Conservation (phyloP, 2,329 filamentous ascomycete species). For the Orbilia oligospora region DNA sequence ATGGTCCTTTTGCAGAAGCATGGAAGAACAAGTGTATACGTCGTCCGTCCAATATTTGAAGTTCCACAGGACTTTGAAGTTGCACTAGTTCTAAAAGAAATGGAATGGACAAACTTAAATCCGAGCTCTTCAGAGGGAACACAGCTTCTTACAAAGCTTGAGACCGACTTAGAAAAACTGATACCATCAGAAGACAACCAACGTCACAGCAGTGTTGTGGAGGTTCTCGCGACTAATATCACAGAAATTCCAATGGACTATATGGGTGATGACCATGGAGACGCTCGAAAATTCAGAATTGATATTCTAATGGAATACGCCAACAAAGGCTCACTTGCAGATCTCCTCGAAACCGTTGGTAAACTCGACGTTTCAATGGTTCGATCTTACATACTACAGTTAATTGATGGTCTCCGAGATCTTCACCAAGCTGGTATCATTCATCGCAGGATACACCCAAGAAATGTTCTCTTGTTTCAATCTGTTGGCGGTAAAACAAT, state of each 20-base stretch:
- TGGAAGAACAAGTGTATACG: constrained; percentile 78
- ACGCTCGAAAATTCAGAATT: constrained; percentile 66
- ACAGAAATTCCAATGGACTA: constrained; percentile 69
- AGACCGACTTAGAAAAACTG: constrained; percentile 81
- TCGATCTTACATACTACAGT: constrained; percentile 89
- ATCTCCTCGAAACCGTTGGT: constrained; percentile 84
- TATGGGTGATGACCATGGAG: constrained; percentile 67
- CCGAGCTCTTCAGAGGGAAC: constrained; percentile 76
- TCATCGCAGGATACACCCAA: constrained; percentile 85
- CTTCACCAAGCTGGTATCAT: constrained; percentile 87
- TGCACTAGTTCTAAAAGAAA: constrained; percentile 81
- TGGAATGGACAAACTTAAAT: constrained; percentile 72
- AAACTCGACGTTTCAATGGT: constrained; percentile 81
- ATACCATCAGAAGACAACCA: constrained; percentile 73
- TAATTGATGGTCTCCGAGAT: constrained; percentile 89
- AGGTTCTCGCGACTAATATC: constrained; percentile 87
- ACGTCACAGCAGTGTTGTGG: constrained; percentile 81
- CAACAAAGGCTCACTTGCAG: constrained; percentile 84
- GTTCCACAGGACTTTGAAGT: constrained; percentile 73
- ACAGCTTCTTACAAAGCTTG: constrained; percentile 81
- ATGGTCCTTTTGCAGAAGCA: constrained; percentile 69
- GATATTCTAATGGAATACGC: constrained; percentile 82
- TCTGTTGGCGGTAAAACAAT: constrained; percentile 78
- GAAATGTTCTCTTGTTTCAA: constrained; percentile 83
- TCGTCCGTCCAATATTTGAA: constrained; percentile 78